Percentiles rank a stretch among this genome's conserved stretches.
phyloP scores from a whole-genome alignment of 2,329 filamentous ascomycete species.

The Xylariaceae sp. region DNA sequence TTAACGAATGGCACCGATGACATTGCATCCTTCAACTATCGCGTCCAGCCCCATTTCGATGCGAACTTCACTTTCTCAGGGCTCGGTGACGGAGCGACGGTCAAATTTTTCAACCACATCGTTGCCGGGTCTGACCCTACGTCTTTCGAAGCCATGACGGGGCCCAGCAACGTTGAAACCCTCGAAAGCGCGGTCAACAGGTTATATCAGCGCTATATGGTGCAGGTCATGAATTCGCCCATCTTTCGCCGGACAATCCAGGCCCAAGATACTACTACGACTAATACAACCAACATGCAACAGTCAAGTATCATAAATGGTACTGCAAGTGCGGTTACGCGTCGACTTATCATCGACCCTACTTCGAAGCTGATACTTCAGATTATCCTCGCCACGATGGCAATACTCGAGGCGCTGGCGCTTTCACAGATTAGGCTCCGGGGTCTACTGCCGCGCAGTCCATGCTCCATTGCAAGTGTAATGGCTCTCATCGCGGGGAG shows the following conservation, averaged over 20 bases:
- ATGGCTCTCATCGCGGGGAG: not conserved
- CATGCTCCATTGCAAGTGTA: not conserved
- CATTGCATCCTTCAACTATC: not conserved
- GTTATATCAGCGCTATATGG: not conserved
- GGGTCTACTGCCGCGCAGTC: not conserved
- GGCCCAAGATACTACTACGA: no score
- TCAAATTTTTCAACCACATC: not conserved
- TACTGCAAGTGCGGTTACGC: not conserved
- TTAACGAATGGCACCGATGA: not conserved
- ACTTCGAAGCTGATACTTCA: conserved; percentile 1
- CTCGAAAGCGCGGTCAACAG: not conserved
- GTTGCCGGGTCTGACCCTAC: not conserved
- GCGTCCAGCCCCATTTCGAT: not conserved
- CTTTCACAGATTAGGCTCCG: not conserved
- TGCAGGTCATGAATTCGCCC: not conserved
- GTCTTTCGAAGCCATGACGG: no score
- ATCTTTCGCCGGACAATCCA: not conserved
- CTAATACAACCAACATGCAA: not conserved
- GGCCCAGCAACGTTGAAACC: not conserved
- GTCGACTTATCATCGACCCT: not conserved
- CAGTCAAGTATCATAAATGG: not conserved
- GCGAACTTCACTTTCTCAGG: not conserved
- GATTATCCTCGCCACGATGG: not conserved
- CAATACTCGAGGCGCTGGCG: not conserved
- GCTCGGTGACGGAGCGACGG: no score